These are phyloP conservation scores for Blastobotrys niveus DNA, from an alignment of 1,139 yeast species.

Conservation along the genomic window DNA sequence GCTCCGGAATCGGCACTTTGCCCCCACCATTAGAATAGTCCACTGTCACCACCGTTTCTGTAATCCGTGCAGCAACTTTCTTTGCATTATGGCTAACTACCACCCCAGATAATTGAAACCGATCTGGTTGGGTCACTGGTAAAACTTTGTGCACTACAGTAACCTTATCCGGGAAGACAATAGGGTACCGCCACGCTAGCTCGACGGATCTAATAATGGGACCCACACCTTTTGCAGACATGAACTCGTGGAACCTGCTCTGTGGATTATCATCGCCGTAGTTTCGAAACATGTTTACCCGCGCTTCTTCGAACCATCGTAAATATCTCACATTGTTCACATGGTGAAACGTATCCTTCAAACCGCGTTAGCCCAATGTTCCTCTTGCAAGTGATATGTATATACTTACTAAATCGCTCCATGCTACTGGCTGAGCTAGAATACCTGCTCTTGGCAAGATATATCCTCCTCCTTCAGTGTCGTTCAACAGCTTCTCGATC, in stretches of 20 bases:
- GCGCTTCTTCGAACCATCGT: slow-evolving; percentile 35
- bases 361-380: slow-evolving; percentile 3
- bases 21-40: slow-evolving; percentile 31
- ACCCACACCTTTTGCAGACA: slow-evolving; percentile 28
- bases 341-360: slow-evolving; percentile 30
- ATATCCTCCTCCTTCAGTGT: slow-evolving; percentile 30
- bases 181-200: slow-evolving; percentile 34
- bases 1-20: slow-evolving; percentile 31
- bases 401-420: slow-evolving; percentile 35
- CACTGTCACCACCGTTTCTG: slow-evolving; percentile 33
- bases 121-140: slow-evolving; percentile 26
- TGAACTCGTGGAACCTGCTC: slow-evolving; percentile 24
- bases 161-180: slow-evolving; percentile 31
- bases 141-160: slow-evolving; percentile 31
- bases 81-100: slow-evolving; percentile 34
- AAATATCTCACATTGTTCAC: slow-evolving; percentile 34
- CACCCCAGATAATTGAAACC: slow-evolving; percentile 33
- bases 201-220: slow-evolving; percentile 34
- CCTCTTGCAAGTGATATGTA: background rate
- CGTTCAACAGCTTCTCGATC: slow-evolving; percentile 26
- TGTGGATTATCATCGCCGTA: slow-evolving; percentile 17
- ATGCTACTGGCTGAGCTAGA: slow-evolving; percentile 26
- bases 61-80: slow-evolving; percentile 34
- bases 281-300: slow-evolving; percentile 29
- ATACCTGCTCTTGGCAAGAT: slow-evolving; percentile 27